Conservation (phyloP, 139 green algal species). For the Chlorella ohadii region DNA sequence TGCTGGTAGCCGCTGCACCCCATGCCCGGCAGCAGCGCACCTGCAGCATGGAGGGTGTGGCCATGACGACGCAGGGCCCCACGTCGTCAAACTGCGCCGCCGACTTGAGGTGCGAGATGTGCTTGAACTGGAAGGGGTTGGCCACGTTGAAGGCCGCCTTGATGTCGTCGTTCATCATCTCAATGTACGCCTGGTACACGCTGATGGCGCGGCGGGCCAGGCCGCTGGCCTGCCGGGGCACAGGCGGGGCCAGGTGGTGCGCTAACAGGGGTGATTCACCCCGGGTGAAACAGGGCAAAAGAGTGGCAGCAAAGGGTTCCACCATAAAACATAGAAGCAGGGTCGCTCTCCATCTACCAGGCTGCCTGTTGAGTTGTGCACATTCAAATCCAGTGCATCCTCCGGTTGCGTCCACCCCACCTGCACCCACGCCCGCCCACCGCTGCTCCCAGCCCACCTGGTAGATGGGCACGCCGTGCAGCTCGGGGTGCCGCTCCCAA, state of each 20-base stretch:
- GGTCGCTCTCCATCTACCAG: no score
- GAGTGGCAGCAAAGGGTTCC: no score
- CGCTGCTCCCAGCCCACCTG: no score
- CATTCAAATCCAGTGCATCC: no score
- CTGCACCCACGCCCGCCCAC: no score
- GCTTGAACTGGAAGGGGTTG: slow-evolving; percentile 98
- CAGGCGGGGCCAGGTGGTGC: background rate
- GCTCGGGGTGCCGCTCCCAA: slow-evolving; percentile 86
- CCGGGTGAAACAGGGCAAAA: no score
- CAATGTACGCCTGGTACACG: slow-evolving; percentile 97
- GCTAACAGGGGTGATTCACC: no score
- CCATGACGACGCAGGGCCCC: slow-evolving; percentile 95
- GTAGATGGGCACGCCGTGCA: slow-evolving; percentile 95
- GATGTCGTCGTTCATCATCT: slow-evolving; percentile 98
- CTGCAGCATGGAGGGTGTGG: slow-evolving; percentile 94
- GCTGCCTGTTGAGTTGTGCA: no score
- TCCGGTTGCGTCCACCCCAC: no score
- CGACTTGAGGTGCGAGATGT: slow-evolving; percentile 85
- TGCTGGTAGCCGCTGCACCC: no score
- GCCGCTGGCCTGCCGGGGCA: slow-evolving; percentile 50
- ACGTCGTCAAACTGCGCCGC: slow-evolving; percentile 78
- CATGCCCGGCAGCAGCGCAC: slow-evolving; percentile 24
- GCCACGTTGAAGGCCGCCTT: slow-evolving; percentile 77
- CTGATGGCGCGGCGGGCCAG: slow-evolving; percentile 79
- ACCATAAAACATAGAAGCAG: no score